Evolutionary conservation across 2,329 filamentous ascomycete species (phyloP), one percentile per base, ranked within the genome.

Genomic region (Colletotrichum eremochloae): DNA sequence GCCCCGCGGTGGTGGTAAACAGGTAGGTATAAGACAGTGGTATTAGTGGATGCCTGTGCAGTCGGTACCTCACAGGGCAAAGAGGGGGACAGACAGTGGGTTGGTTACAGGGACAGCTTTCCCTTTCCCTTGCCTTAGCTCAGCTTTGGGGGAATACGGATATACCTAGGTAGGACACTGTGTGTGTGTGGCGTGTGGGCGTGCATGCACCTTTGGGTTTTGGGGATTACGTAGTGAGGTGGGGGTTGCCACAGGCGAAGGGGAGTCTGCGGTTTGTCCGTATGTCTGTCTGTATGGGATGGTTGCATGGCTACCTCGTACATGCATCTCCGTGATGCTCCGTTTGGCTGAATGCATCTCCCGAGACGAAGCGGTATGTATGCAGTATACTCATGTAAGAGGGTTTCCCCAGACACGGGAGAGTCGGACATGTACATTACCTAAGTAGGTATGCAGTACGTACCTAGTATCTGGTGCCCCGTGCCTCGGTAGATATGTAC

Each of bases 171-270:
- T 24, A 24, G 24, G 24, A 36, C 33, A 36, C 33, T 5, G 33
- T 36, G 33, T 36, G 33, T 36, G 60, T 63, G 60, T 50, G 60
- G 24, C 24, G 24, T 24, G 24, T 24, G 24, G 24, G 24, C 24
- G 24, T 24, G 44, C 31, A n/a, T 20, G 60, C 33, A 36, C 33
- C 33, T 36, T 36, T 36, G 33, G 33, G 33, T 36, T 36, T 36
- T 40, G 24, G 24, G 24, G 24, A 60, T 69, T 69, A 69, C 67
- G 62, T 69, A 67, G 67, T 46, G 36, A 8, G 50, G 38, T 66
- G 4, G 50, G 62, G 42, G 61, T 18, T 1, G 11, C 6, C 8
- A 11, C 12, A 3, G 2, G 3, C 6, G 6, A n/a, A 38, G 29
- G 38, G 42, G 3, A 24, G 5, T 24, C 24, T 24, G 24, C 24